phyloP scores from a whole-genome alignment of 805 yeast genomes.

The Candida namnaoensis region DNA sequence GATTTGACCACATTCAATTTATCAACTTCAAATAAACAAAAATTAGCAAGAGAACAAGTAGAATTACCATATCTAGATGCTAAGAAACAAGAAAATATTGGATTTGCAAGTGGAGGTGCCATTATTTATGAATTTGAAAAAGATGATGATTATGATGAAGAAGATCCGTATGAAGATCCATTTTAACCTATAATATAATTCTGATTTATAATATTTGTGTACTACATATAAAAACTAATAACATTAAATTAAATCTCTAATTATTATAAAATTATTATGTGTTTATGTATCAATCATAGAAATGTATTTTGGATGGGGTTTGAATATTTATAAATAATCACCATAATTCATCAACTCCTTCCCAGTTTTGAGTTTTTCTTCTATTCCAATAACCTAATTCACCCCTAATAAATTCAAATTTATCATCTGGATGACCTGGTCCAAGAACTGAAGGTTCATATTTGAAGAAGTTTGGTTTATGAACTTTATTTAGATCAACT shows the following conservation, averaged over 20 bases:
- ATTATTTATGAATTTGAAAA: slow-evolving; percentile 93
- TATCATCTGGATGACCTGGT: slow-evolving; percentile 11
- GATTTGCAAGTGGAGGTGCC: slow-evolving; percentile 77
- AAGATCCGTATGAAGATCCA: slow-evolving; percentile 96
- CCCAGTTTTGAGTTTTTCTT: slow-evolving; percentile 59
- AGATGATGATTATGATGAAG: slow-evolving; percentile 97
- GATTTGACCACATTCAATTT: slow-evolving; percentile 85
- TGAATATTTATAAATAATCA: slow-evolving; percentile 13
- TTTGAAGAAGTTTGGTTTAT: slow-evolving; percentile 60
- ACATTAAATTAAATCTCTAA: too few relatives aligned
- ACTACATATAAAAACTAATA: too few relatives aligned
- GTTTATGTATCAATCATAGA: too few relatives aligned
- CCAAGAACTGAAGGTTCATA: slow-evolving; percentile 17
- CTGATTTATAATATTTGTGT: too few relatives aligned
- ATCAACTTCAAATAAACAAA: slow-evolving; percentile 67
- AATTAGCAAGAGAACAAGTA: slow-evolving; percentile 71
- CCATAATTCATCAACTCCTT: slow-evolving; percentile 48
- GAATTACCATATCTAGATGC: slow-evolving; percentile 90
- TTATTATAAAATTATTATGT: too few relatives aligned
- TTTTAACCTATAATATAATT: slow-evolving; percentile 31
- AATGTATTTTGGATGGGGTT: too few relatives aligned
- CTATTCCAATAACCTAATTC: slow-evolving; percentile 70
- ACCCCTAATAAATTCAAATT: slow-evolving; percentile 53
- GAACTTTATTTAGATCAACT: slow-evolving; percentile 34
- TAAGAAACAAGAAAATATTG: slow-evolving; percentile 30